phyloP scores from a whole-genome alignment of 2,329 filamentous ascomycete species.

The Colletotrichum sp. region DNA sequence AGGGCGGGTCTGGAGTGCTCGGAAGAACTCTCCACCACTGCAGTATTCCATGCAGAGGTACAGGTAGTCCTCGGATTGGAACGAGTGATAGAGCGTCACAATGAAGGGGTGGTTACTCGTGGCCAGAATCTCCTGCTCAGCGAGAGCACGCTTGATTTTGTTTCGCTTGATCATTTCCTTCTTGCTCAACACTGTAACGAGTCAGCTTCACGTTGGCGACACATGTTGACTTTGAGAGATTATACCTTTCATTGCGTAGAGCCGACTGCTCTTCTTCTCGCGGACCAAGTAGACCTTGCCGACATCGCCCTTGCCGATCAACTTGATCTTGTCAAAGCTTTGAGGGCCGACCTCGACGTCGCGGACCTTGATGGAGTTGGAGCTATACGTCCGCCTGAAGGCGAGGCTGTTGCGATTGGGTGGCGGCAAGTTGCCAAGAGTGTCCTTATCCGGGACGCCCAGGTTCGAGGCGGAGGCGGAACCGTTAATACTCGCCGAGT shows the following conservation, averaged over 20 bases:
- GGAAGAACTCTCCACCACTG: conserved; percentile 97
- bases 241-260: conserved; percentile 99
- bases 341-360: conserved; percentile 94
- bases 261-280: conserved; percentile 93
- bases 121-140: conserved; percentile 96
- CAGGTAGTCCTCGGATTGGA: conserved; percentile 97
- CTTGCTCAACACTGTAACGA: conserved; percentile 83
- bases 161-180: conserved; percentile 99
- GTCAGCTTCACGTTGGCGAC: conserved; percentile 37
- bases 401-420: conserved; percentile 73
- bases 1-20: conserved; percentile 92
- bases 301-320: conserved; percentile 98
- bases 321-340: conserved; percentile 99
- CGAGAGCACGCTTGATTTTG: conserved; percentile 98
- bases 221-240: not conserved
- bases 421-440: conserved; percentile 66
- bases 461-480: conserved; percentile 28
- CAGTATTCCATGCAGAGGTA: conserved; percentile 99
- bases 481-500: conserved; percentile 43
- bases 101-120: conserved; percentile 99
- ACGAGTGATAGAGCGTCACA: conserved; percentile 97
- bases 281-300: conserved; percentile 97
- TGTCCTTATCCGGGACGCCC: conserved; percentile 50
- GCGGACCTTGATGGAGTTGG: conserved; percentile 98
- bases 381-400: conserved; percentile 96